Evolutionary conservation across 371 early-diverging fungal genomes (phyloP).

Genomic region (Parasitella parasitica): DNA sequence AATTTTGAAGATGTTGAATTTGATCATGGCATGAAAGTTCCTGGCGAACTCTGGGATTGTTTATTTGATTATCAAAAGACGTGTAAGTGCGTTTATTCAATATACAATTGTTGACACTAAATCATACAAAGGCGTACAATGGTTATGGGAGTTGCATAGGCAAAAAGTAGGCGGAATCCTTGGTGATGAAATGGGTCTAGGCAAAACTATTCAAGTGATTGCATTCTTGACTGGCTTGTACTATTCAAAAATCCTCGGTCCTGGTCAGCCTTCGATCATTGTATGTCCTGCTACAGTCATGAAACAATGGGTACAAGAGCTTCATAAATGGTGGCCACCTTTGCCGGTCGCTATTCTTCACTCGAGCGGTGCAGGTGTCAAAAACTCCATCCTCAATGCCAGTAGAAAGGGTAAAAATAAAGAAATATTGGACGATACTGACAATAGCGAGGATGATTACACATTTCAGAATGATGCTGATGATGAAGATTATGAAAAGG

Average conservation of each 20-base stretch:
- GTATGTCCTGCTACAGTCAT: conserved; percentile 97
- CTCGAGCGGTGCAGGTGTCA: conserved; percentile 76
- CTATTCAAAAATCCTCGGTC: conserved; percentile 54
- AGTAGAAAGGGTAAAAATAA: neutral
- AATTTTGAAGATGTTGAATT: conserved; percentile 58
- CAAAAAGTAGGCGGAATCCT: conserved; percentile 93
- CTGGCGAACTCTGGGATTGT: conserved; percentile 82
- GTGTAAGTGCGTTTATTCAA: conserved; percentile 30
- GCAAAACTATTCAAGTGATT: conserved; percentile 96
- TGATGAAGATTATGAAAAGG: conserved; percentile 49
- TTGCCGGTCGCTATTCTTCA: conserved; percentile 88
- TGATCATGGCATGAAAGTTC: conserved; percentile 65
- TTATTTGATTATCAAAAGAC: conserved; percentile 94
- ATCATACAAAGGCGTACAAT: conserved; percentile 62
- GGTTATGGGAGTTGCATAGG: conserved; percentile 91
- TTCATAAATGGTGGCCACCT: conserved; percentile 97
- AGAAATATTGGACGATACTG: neutral
- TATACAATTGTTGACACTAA: neutral
- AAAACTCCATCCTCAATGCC: neutral
- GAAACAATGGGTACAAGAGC: conserved; percentile 96
- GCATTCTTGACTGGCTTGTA: conserved; percentile 76
- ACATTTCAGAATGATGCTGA: neutral
- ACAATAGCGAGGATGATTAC: neutral
- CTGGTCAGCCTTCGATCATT: conserved; percentile 67
- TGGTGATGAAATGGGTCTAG: conserved; percentile 99